Conservation (phyloP, 2,329 filamentous ascomycete species). For the Sclerotinia minor region DNA sequence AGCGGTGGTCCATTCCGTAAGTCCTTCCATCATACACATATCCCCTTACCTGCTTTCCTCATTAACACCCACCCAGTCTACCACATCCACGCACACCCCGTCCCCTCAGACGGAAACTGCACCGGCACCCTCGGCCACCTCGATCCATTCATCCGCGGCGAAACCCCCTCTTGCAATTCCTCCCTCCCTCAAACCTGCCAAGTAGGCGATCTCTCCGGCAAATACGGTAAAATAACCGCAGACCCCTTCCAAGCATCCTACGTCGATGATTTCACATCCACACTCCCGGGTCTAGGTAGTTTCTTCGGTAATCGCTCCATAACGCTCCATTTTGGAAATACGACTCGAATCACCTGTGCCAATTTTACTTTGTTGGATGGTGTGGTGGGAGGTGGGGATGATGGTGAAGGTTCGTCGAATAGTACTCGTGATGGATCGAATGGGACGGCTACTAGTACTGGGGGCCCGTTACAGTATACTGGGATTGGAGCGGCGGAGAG, state of each 20-base stretch:
- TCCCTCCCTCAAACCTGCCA: conserved; percentile 64
- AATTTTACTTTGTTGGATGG: conserved; percentile 50
- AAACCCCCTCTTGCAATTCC: conserved; percentile 58
- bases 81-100: conserved; percentile 68
- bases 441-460: conserved; percentile 14
- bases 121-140: conserved; percentile 66
- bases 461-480: conserved; percentile 3
- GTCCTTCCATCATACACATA: conserved; percentile 37
- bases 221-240: conserved; percentile 62
- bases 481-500: conserved; percentile 18
- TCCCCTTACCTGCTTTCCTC: not conserved
- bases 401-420: not conserved
- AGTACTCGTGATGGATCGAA: not conserved
- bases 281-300: conserved; percentile 50
- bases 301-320: conserved; percentile 67
- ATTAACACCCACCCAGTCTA: conserved; percentile 53
- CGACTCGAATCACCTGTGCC: conserved; percentile 64
- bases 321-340: conserved; percentile 64
- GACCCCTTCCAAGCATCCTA: conserved; percentile 54
- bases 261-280: conserved; percentile 59
- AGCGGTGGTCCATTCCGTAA: conserved; percentile 60
- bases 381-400: not conserved
- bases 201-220: conserved; percentile 74
- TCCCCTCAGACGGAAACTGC: conserved; percentile 70
- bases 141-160: conserved; percentile 66